A percentile compares a stretch with the other conserved stretches of the same genome.
These are phyloP conservation scores for Euphorbia pulcherrima DNA, from an alignment of 345 rosid genomes.

Conservation along the genomic window DNA sequence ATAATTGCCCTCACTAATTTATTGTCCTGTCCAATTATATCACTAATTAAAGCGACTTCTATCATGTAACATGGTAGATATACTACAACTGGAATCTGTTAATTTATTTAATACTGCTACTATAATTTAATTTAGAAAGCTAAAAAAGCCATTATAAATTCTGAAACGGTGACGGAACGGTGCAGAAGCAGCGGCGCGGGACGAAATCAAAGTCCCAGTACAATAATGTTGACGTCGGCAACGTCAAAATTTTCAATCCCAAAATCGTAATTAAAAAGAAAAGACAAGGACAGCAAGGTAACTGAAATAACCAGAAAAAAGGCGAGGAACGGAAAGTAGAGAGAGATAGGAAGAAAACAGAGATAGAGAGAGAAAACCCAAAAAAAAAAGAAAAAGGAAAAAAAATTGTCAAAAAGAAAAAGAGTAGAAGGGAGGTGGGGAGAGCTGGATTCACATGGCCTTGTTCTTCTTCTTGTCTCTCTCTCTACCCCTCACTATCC, in stretches of 20 bases:
- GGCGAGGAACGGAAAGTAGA: slow-evolving; percentile 41
- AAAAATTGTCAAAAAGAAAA: not conserved
- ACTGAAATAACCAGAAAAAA: slow-evolving; percentile 6
- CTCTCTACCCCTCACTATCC: slow-evolving; percentile 15
- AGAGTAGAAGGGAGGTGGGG: not conserved
- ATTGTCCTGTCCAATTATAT: too few relatives aligned
- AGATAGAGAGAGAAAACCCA: slow-evolving; percentile 5
- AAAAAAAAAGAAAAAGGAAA: not conserved
- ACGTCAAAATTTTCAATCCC: slow-evolving; percentile 5
- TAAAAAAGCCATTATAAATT: not conserved
- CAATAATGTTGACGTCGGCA: slow-evolving; percentile 9
- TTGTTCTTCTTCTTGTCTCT: slow-evolving; percentile 14
- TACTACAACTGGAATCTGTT: too few relatives aligned
- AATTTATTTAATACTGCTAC: too few relatives aligned
- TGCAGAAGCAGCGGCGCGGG: not conserved
- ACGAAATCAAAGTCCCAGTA: not conserved
- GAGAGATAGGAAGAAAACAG: slow-evolving; percentile 12
- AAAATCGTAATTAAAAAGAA: not conserved
- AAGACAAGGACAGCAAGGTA: not conserved
- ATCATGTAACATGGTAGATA: too few relatives aligned
- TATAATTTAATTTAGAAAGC: too few relatives aligned
- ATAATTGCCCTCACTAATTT: too few relatives aligned
- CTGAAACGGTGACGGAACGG: slow-evolving; percentile 16
- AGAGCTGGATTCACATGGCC: slow-evolving; percentile 25
- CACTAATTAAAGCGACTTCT: too few relatives aligned